Base-by-base conservation (phyloP, 2,329 filamentous ascomycete genomes). In the Atkinsonella hypoxylon region DNA sequence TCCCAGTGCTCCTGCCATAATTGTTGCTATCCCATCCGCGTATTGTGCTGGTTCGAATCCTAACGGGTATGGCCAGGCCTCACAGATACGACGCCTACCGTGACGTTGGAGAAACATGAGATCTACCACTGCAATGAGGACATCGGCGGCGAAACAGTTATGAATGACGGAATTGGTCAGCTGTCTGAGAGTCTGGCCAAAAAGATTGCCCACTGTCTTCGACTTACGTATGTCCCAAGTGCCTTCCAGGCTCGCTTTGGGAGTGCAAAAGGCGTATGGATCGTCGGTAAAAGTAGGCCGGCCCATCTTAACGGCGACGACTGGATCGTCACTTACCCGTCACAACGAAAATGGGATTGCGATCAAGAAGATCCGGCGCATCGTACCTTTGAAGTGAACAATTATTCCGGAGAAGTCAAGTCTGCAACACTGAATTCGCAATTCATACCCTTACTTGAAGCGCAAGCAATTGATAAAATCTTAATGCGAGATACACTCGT, bases 261-360 rank as follows among this genome's bases (percentile, higher is more conserved):
- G 10, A 79, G 83, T 17, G 83, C 83, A 0, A 91, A 91, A 62
- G 87, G 87, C 0, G 71, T 90, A 56, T 90, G 85, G 86, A 64
- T 83, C 5, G 81, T 84, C 55, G 68, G 77, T 26, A 59, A 0
- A 2, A 22, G 36, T 31, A 20, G n/a, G 2, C 48, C 48, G 9
- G 13, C 65, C 1, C 56, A 55, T 0, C 64, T 63, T 0, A 66
- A 66, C 1, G 66, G 73, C 1, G 60, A 69, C 0, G 65, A 80
- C 15, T 87, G 82, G 83, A 85, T 89, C 41, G 74, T 82, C 50
- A 78, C 83, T 0, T 80, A 73, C 50, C 72, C 70, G 0, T 88
- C 83, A 0, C 87, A 91, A 53, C 65, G 74, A 1, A 91, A 91
- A 58, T 89, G 86, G 72, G 53, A 71, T 0, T 75, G 73, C 26